Conservation (phyloP, 129 eudicot genomes). For the Tagetes erecta region DNA sequence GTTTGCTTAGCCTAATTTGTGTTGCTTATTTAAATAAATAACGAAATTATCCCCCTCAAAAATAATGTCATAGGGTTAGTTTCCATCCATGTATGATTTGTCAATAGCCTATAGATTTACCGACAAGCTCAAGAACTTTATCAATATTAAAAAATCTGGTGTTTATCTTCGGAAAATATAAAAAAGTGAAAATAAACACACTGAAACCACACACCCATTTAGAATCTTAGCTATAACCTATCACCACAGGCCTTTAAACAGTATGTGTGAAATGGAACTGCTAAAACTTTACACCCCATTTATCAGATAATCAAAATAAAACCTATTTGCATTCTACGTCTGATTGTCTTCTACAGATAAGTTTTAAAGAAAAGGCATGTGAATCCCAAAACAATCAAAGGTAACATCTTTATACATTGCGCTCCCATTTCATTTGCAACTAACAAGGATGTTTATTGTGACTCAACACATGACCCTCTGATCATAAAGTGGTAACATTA, state of each 20-base stretch:
- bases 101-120: slow-evolving; percentile 3
- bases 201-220: background rate
- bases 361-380: background rate
- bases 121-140: background rate
- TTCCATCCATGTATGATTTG: background rate
- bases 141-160: background rate
- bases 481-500: slow-evolving; percentile 14
- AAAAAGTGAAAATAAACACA: background rate
- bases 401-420: background rate
- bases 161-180: background rate
- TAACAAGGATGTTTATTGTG: background rate
- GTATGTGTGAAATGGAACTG: background rate
- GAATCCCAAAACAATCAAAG: slow-evolving; percentile 5
- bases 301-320: slow-evolving; percentile 8
- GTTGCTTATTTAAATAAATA: background rate
- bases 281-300: slow-evolving; percentile 1
- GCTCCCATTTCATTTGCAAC: background rate
- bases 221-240: too few relatives aligned
- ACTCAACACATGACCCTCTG: slow-evolving; percentile 4
- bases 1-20: background rate
- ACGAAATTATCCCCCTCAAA: background rate
- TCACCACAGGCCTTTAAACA: background rate
- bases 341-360: background rate
- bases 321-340: slow-evolving; percentile 1
- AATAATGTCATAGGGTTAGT: background rate